Conservation (phyloP, 2,329 filamentous ascomycete species). For the Conoideocrella luteorostrata region DNA sequence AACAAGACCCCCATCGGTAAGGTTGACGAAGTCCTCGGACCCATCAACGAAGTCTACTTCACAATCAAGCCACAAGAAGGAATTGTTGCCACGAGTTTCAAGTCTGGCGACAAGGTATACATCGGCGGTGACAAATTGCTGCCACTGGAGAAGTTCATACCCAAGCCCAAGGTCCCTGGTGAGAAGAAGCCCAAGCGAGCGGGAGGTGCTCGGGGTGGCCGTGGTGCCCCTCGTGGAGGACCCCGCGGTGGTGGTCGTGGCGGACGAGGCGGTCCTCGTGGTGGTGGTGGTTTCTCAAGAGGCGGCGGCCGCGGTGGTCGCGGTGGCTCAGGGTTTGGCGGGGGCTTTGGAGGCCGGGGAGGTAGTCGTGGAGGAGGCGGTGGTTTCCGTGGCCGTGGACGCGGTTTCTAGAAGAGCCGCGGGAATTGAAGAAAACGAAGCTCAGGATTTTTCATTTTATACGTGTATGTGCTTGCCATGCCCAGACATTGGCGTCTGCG, state of each 20-base stretch:
- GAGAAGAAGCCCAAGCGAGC: conserved; percentile 58
- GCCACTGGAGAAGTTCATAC: conserved; percentile 91
- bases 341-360: conserved; percentile 25
- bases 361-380: conserved; percentile 26
- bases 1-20: conserved; percentile 97
- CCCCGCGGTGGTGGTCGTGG: conserved; percentile 27
- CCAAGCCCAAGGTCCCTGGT: conserved; percentile 77
- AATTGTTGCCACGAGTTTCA: conserved; percentile 91
- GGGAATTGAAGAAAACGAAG: no score
- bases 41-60: conserved; percentile 97
- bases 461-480: conserved; percentile 6
- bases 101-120: conserved; percentile 94
- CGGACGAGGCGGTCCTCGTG: conserved; percentile 13
- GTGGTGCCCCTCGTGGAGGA: conserved; percentile 13
- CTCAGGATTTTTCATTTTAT: no score
- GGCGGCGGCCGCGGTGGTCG: conserved; percentile 20
- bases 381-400: conserved; percentile 34
- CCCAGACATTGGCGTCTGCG: conserved; percentile 3
- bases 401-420: conserved; percentile 24
- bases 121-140: conserved; percentile 92
- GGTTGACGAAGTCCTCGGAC: conserved; percentile 95
- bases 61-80: conserved; percentile 96
- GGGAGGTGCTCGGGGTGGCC: conserved; percentile 34
- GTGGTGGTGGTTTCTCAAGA: no score
- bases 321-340: conserved; percentile 26